Evolutionary conservation across 169 alveolate genomes (phyloP), one percentile per base, ranked within the genome.

Genomic region (Theileria orientalis): DNA sequence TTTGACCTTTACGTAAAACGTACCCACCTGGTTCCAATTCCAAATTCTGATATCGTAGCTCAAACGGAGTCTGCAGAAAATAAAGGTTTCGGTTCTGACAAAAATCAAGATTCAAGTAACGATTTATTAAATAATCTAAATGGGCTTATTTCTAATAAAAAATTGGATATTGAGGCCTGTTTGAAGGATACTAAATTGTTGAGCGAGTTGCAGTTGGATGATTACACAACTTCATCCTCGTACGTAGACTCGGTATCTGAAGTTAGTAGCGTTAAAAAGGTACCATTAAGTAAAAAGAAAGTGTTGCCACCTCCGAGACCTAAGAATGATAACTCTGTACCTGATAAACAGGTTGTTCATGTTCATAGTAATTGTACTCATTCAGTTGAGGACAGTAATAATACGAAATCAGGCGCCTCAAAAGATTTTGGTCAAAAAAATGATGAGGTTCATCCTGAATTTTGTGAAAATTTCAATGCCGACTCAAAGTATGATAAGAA

Each of bases 1-100:
- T 68, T 76, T 29, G 79, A 60, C 32, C 9, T 76, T 2, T 25
- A 56, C 32, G 79, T 67, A 23, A 47, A 44, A n/a, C 3, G 66
- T 44, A 72, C 32, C 25, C 51, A 63, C 13, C 59, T 59, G 74
- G 63, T 63, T 0, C 75, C 83, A 23, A 59, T 25, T 41, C 40
- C 74, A 37, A 37, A 37, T 37, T 37, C 44, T 5, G 44, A 37
- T 37, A 16, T 42, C 52, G 52, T 9, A 51, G 5, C 11, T 6
- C 13, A 19, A 6, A 60, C 25, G 68, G 68, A 60, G 8, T 60
- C 8, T 7, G 9, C 27, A 7, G 61, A 51, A 51, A 51, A 51
- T 6, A 51, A 51, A 6, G 9, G 29, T 21, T 51, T 51, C 61
- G 29, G 8, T n/a, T n/a, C n/a, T n/a, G n/a, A n/a, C n/a, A n/a